Evolutionary conservation across 805 yeast species (phyloP).

Genomic region (Cyberlindnera lachancei): DNA sequence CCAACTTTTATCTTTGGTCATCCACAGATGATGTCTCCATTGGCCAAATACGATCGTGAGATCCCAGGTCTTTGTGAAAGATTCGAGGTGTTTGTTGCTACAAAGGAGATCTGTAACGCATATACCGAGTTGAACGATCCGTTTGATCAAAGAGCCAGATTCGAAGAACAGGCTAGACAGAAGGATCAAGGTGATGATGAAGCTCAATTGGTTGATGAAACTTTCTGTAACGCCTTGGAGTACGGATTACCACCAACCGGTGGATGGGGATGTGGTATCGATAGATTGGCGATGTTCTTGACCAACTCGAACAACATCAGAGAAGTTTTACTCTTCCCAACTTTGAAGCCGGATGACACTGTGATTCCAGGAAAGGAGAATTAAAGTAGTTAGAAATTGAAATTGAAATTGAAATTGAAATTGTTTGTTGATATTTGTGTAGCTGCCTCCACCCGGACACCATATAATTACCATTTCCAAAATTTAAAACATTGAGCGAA

Average conservation of each 20-base stretch:
- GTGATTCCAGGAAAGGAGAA: conserved; percentile 3
- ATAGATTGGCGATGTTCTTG: conserved; percentile 95
- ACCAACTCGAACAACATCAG: conserved; percentile 94
- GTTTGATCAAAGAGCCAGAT: conserved; percentile 94
- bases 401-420: not conserved
- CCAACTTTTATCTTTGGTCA: conserved; percentile 98
- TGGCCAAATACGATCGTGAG: conserved; percentile 92
- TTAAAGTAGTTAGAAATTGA: not conserved
- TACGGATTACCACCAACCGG: conserved; percentile 99
- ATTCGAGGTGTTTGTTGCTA: conserved; percentile 96
- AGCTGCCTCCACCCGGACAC: not conserved
- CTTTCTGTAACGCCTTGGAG: conserved; percentile 95
- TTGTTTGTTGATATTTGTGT: no score
- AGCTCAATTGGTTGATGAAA: conserved; percentile 94
- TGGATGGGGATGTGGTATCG: conserved; percentile 99
- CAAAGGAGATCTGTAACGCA: conserved; percentile 97
- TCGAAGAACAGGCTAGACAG: conserved; percentile 98
- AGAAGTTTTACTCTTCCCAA: conserved; percentile 97
- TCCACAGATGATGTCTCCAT: conserved; percentile 99
- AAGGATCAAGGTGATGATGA: conserved; percentile 99
- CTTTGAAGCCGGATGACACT: conserved; percentile 84
- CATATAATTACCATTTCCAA: no score
- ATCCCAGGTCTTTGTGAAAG: conserved; percentile 95
- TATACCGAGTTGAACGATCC: conserved; percentile 99
- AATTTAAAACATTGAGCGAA: no score